Evolutionary conservation across 108 stramenopile genomes (phyloP).

Genomic region (Craspedostauros australis): DNA sequence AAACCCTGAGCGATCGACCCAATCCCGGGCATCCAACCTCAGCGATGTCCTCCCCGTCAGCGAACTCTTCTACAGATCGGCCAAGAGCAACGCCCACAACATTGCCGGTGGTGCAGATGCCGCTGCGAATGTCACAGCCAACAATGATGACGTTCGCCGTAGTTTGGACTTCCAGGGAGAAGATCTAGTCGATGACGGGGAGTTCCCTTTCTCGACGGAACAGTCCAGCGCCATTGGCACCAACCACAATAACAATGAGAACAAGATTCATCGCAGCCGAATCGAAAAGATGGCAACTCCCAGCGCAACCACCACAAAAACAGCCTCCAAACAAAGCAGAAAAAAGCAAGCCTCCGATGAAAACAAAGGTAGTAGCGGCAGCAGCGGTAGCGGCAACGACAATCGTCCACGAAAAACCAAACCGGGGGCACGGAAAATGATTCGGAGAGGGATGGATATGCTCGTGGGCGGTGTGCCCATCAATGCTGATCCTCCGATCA

Average conservation of each 20-base stretch:
- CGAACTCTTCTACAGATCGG: slow-evolving; percentile 71
- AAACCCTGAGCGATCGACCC: background rate
- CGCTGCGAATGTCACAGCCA: background rate
- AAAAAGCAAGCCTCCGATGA: background rate
- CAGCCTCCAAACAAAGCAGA: background rate
- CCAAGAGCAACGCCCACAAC: slow-evolving; percentile 3
- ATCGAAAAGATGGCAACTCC: too few relatives aligned
- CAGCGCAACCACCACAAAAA: too few relatives aligned
- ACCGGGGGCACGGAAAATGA: slow-evolving; percentile 62
- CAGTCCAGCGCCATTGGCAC: slow-evolving; percentile 11
- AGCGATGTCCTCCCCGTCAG: slow-evolving; percentile 74
- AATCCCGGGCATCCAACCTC: slow-evolving; percentile 19
- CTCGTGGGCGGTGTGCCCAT: slow-evolving; percentile 81
- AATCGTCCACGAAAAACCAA: background rate
- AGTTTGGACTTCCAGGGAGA: background rate
- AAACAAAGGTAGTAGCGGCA: background rate
- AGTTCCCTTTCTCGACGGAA: slow-evolving; percentile 39
- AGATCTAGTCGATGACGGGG: slow-evolving; percentile 24
- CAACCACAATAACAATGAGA: slow-evolving; percentile 23
- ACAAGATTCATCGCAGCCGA: too few relatives aligned
- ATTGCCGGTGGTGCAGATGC: slow-evolving; percentile 11
- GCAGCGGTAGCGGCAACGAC: background rate
- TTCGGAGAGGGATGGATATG: slow-evolving; percentile 88
- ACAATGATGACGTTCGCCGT: background rate
- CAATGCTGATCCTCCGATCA: slow-evolving; percentile 80